Evolutionary conservation across 306 rosid genomes (phyloP).

Genomic region (Clitoria ternatea): DNA sequence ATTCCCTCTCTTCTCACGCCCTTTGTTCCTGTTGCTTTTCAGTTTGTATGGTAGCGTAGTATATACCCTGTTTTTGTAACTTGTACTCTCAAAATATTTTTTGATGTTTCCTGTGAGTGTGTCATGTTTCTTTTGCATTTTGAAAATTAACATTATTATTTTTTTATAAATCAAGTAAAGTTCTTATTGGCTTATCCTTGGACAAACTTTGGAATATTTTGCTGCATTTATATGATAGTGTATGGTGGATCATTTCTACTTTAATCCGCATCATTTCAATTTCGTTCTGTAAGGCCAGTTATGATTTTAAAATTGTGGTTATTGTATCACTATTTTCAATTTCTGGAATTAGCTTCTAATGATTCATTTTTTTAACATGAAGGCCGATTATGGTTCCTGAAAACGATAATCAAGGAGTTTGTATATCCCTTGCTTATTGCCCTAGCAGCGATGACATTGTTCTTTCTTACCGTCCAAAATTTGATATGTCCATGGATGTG

Average conservation of each 20-base stretch:
- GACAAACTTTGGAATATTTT: background rate
- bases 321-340: background rate
- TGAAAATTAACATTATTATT: background rate
- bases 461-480: conserved; percentile 80
- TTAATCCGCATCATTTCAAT: background rate
- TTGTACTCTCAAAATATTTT: background rate
- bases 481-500: conserved; percentile 39
- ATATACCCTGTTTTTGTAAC: background rate
- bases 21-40: background rate
- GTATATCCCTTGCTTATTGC: conserved; percentile 80
- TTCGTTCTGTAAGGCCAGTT: background rate
- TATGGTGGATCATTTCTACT: conserved; percentile 8
- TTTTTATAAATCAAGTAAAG: background rate
- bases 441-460: conserved; percentile 66
- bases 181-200: background rate
- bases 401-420: conserved; percentile 68
- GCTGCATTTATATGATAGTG: background rate
- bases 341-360: conserved; percentile 29
- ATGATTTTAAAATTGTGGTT: conserved; percentile 7
- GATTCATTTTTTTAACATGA: conserved; percentile 14
- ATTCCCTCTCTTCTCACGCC: background rate
- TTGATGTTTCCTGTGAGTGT: background rate
- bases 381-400: conserved; percentile 77
- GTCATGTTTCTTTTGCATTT: conserved; percentile 17
- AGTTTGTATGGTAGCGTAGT: background rate